These are phyloP conservation scores for Tylopilus subfusipes DNA, from an alignment of 768 basidiomycete genomes.

Conservation along the genomic window DNA sequence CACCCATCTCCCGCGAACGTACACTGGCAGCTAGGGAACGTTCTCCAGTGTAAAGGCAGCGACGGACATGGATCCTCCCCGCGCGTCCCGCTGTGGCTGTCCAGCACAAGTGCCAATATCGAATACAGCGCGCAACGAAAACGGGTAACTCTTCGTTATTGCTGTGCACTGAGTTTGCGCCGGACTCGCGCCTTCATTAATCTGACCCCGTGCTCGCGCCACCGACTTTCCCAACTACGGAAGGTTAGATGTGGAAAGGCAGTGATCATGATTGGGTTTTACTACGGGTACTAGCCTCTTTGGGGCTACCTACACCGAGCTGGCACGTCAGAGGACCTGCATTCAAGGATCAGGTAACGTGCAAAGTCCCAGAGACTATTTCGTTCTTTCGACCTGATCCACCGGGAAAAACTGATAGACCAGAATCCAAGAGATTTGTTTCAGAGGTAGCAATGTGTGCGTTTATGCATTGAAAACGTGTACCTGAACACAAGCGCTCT, in stretches of 20 bases:
- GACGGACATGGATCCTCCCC: neutral
- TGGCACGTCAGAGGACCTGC: too few species aligned
- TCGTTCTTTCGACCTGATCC: neutral
- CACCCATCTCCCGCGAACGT: too few species aligned
- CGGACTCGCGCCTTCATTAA: too few species aligned
- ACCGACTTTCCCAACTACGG: neutral
- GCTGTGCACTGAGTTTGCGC: neutral
- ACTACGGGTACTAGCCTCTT: too few species aligned
- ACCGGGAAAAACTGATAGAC: neutral
- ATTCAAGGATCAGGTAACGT: neutral
- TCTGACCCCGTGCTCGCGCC: too few species aligned
- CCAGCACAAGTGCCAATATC: neutral
- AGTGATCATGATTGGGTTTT: neutral
- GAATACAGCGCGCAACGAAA: neutral
- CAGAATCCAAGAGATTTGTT: neutral
- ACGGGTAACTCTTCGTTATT: neutral
- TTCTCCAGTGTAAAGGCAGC: neutral
- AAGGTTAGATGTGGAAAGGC: neutral
- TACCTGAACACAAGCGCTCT: neutral
- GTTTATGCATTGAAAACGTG: neutral
- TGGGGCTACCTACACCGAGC: neutral
- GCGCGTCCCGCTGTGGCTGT: neutral
- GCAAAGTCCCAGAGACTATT: neutral
- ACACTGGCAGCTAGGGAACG: too few species aligned
- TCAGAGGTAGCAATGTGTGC: neutral